These are phyloP conservation scores for Podospora pseudoanserina DNA, from an alignment of 495 filamentous ascomycete genomes.

Conservation along the genomic window DNA sequence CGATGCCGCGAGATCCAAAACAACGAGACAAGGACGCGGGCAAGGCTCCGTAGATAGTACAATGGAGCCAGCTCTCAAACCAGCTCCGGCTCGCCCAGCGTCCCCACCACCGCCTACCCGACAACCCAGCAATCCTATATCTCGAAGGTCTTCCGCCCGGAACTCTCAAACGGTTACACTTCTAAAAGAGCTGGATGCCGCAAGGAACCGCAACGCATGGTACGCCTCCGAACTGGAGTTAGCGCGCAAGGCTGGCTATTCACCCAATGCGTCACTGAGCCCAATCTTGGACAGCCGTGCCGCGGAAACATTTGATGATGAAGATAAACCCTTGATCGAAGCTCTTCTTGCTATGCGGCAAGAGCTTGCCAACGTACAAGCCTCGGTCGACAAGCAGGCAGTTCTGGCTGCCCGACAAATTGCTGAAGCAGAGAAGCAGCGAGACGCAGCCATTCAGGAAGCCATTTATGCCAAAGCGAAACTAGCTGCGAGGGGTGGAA, in stretches of 20 bases:
- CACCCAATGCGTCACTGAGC: slow-evolving; percentile 65
- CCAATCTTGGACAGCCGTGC: slow-evolving; percentile 72
- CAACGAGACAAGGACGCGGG: slow-evolving; percentile 35
- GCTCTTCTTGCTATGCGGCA: slow-evolving; percentile 86
- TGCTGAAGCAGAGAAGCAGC: slow-evolving; percentile 86
- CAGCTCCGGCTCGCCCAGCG: slow-evolving; percentile 39
- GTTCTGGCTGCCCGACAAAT: slow-evolving; percentile 80
- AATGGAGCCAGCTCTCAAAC: slow-evolving; percentile 44
- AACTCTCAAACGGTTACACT: slow-evolving; percentile 61
- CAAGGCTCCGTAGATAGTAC: slow-evolving; percentile 52
- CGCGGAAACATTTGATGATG: slow-evolving; percentile 75
- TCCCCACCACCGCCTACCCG: slow-evolving; percentile 52
- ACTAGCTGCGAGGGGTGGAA: slow-evolving; percentile 74
- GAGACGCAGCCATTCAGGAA: slow-evolving; percentile 87
- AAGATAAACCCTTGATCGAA: slow-evolving; percentile 88
- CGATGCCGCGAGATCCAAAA: slow-evolving; percentile 34
- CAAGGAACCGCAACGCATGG: slow-evolving; percentile 88
- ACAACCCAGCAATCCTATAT: slow-evolving; percentile 49
- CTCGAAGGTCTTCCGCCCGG: slow-evolving; percentile 47
- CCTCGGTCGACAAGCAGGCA: slow-evolving; percentile 80
- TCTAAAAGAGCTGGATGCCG: slow-evolving; percentile 76
- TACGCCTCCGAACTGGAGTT: slow-evolving; percentile 92
- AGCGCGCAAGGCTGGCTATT: slow-evolving; percentile 83
- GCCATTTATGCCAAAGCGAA: slow-evolving; percentile 93
- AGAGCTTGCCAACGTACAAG: slow-evolving; percentile 80